Conservation (phyloP, 2,329 filamentous ascomycete species). For the Stromatinia cepivora region DNA sequence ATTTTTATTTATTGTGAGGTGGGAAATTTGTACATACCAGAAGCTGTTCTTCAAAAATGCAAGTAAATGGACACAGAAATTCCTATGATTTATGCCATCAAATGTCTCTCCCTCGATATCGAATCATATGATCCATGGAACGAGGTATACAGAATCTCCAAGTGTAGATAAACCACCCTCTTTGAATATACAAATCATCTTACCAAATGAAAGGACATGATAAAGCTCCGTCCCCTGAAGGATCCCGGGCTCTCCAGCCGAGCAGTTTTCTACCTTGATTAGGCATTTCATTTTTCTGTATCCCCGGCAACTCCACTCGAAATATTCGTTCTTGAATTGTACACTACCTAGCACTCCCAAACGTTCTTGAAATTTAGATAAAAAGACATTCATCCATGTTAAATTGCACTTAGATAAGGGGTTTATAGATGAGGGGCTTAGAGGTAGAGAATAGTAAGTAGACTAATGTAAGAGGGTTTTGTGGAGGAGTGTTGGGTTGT, state of each 20-base stretch:
- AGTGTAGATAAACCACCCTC: neutral
- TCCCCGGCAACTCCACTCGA: neutral
- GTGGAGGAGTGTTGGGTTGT: too few species aligned
- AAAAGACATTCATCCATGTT: neutral
- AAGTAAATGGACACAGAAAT: slow-evolving; percentile 7
- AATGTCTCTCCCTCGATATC: neutral
- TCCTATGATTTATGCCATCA: neutral
- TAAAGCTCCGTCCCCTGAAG: neutral
- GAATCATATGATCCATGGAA: neutral
- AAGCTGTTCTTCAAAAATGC: slow-evolving; percentile 14
- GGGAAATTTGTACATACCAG: slow-evolving; percentile 23
- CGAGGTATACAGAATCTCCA: neutral
- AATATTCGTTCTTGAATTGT: neutral
- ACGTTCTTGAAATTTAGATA: neutral
- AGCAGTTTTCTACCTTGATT: neutral
- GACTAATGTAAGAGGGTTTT: too few species aligned
- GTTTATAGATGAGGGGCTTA: too few species aligned
- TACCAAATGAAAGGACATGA: neutral
- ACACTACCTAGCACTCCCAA: too few species aligned
- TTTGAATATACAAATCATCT: neutral
- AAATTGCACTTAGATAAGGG: too few species aligned
- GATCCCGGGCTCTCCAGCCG: neutral
- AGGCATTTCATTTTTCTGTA: neutral
- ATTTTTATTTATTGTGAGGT: slow-evolving; percentile 15
- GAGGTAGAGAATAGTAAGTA: too few species aligned